A percentile compares a stretch with the other conserved stretches of the same genome.
phyloP scores from a whole-genome alignment of 257 asterid genomes.

The Sherardia arvensis region DNA sequence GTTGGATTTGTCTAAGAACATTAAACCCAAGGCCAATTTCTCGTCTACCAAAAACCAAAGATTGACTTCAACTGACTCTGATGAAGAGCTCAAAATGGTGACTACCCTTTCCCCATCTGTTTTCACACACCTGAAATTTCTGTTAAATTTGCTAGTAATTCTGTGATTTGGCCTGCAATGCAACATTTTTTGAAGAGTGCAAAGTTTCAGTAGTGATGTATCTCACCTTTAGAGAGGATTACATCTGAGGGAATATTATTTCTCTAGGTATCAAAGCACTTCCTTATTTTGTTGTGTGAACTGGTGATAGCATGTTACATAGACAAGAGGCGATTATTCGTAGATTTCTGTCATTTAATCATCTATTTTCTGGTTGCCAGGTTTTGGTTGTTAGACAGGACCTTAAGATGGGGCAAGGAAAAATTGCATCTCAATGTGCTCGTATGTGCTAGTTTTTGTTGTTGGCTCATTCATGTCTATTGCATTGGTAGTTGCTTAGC shows the following conservation, averaged over 20 bases:
- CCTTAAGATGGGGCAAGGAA: constrained; percentile 91
- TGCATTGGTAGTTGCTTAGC: constrained; percentile 1
- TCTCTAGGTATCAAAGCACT: neutral
- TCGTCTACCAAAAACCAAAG: constrained; percentile 32
- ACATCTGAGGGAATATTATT: neutral
- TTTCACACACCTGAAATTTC: neutral
- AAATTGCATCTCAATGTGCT: constrained; percentile 97
- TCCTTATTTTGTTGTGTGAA: neutral
- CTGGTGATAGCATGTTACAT: neutral
- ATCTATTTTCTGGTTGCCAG: constrained; percentile 16
- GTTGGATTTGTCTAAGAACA: constrained; percentile 51
- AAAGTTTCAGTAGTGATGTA: neutral
- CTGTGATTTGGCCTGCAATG: neutral
- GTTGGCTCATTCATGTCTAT: neutral
- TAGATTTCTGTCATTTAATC: neutral
- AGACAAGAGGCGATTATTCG: neutral
- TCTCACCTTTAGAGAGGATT: neutral
- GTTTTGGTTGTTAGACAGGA: constrained; percentile 95
- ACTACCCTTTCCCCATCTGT: neutral
- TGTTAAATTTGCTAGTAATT: neutral
- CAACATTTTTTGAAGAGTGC: no score
- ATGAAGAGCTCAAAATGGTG: constrained; percentile 86
- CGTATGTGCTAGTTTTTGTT: constrained; percentile 44
- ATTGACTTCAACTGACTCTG: constrained; percentile 23
- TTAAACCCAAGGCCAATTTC: constrained; percentile 29